Evolutionary conservation across 2,329 filamentous ascomycete genomes (phyloP), one percentile per base, ranked within the genome.

Genomic region (Penicillium sp.): DNA sequence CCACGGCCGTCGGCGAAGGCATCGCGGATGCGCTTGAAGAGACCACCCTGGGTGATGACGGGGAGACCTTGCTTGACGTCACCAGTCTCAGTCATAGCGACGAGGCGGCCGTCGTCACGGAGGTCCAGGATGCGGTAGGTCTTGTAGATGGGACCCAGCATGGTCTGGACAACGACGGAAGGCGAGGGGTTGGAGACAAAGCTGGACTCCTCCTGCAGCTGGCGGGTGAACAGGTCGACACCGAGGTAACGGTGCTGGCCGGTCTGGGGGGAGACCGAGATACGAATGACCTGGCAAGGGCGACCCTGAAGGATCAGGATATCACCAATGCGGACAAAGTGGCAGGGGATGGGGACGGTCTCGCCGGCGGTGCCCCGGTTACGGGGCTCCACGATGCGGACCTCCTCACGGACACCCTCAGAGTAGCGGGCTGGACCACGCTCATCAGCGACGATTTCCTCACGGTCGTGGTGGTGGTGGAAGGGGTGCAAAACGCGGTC

Each of bases 221-320:
- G 91, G 85, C 96, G 96, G 84, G 92, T 97, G 90, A 99, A 99
- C 71, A 99, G 89, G 79, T 99, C 94, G 66, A 99, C 94, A 85
- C 94, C 94, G 60, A 99, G 90, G 86, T 97, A 99, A 75, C 94
- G 90, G 88, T 99, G 93, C 86, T 99, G 94, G 76, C 94, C 94
- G 58, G 94, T 99, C 82, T 96, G 93, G 65, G 90, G 84, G 52
- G 93, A 97, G 79, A 92, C 96, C 65, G 91, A 96, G 87, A 99
- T 97, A 76, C 93, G 93, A 84, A 99, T 99, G 77, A 99, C 93
- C 86, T 99, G 94, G 89, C 91, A 97, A 71, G 94, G 92, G 68
- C 94, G 93, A 76, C 93, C 93, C 85, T 99, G 94, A 65, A 99
- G 91, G 82, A 97, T 95, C 79, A 99, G 80, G 80, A 99, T 90